A percentile compares a stretch with the other conserved stretches of the same genome.
phyloP scores from a whole-genome alignment of 805 yeast genomes.

The Torulaspora quercuum region DNA sequence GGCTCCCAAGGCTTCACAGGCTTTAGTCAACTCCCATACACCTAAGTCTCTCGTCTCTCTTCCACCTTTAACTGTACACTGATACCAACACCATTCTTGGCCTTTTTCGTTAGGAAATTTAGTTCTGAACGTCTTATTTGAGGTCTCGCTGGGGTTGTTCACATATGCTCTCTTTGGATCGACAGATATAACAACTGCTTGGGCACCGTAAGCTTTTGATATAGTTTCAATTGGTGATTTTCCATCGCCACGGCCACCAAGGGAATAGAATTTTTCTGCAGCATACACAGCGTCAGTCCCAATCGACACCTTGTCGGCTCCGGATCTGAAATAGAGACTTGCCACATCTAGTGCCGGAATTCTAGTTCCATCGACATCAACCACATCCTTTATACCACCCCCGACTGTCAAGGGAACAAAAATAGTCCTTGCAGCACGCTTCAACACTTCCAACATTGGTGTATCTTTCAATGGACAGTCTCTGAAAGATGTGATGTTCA shows the following conservation, averaged over 20 bases:
- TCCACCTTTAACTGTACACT: constrained; percentile 96
- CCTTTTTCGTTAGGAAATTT: constrained; percentile 77
- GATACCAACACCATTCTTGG: constrained; percentile 86
- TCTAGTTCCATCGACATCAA: constrained; percentile 75
- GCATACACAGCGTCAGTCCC: constrained; percentile 97
- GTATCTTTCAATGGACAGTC: constrained; percentile 89
- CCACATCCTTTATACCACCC: constrained; percentile 91
- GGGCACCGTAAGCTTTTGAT: constrained; percentile 87
- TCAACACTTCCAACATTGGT: constrained; percentile 91
- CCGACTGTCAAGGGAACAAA: constrained; percentile 98
- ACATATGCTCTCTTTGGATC: constrained; percentile 91
- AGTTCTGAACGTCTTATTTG: constrained; percentile 63
- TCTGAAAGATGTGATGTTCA: constrained; percentile 93
- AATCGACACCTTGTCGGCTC: constrained; percentile 96
- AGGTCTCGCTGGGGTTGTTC: constrained; percentile 50
- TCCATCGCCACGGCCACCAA: constrained; percentile 60
- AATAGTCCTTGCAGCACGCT: constrained; percentile 77
- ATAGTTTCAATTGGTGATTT: constrained; percentile 89
- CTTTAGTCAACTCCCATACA: constrained; percentile 81
- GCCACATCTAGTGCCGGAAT: constrained; percentile 91
- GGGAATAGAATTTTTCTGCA: constrained; percentile 73
- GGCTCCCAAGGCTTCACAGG: constrained; percentile 91
- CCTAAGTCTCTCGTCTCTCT: constrained; percentile 87
- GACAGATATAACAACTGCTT: constrained; percentile 97
- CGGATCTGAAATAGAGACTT: constrained; percentile 84